These are phyloP conservation scores for Coelastrella sp. DNA, from an alignment of 139 green algal species.

Conservation along the genomic window DNA sequence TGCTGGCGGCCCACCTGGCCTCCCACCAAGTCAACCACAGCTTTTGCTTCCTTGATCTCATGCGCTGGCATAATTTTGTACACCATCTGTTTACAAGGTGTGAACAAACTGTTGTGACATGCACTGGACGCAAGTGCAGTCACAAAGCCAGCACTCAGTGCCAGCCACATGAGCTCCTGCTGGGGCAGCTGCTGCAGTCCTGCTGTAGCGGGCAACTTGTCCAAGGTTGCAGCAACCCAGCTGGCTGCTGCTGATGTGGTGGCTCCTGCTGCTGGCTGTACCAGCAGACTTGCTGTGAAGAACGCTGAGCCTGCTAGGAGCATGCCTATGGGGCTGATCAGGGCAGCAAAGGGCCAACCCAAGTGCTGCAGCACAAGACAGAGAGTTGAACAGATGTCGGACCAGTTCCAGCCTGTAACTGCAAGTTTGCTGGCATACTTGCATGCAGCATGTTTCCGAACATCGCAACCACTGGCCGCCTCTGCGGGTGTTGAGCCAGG, in stretches of 20 bases:
- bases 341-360: slow-evolving; percentile 19
- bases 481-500: no score
- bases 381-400: background rate
- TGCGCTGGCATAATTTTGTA: slow-evolving; percentile 1
- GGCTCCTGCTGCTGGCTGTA: background rate
- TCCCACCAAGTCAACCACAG: slow-evolving; percentile 23
- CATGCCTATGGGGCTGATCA: slow-evolving; percentile 15
- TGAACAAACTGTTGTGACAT: slow-evolving; percentile 17
- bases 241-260: slow-evolving; percentile 18
- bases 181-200: background rate
- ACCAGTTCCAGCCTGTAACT: background rate
- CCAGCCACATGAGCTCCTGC: background rate
- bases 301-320: background rate
- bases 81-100: slow-evolving; percentile 9
- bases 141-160: background rate
- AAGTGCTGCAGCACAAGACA: background rate
- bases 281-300: slow-evolving; percentile 22
- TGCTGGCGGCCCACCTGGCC: background rate
- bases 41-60: slow-evolving; percentile 1
- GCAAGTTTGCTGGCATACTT: background rate
- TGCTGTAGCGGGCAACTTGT: no score
- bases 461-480: no score
- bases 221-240: background rate
- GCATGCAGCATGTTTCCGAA: background rate
- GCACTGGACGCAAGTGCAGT: background rate